phyloP scores from a whole-genome alignment of 78 protist genomes.

The Dictyostelium intermedium region DNA sequence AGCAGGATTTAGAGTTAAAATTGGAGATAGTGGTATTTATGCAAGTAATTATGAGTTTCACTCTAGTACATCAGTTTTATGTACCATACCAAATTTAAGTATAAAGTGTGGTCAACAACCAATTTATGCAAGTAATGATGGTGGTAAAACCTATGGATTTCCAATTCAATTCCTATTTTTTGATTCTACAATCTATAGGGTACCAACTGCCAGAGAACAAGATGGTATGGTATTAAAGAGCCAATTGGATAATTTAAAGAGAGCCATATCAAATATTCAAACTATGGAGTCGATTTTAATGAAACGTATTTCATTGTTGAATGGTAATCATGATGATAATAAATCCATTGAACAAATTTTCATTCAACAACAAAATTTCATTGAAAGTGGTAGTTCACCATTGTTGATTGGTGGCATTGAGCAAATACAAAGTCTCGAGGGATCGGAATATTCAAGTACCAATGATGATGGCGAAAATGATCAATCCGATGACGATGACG shows the following conservation, averaged over 20 bases:
- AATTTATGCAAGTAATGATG: conserved; percentile 63
- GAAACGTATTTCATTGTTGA: neutral
- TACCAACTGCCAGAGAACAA: conserved; percentile 22
- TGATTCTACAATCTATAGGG: conserved; percentile 12
- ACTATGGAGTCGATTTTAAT: conserved; percentile 22
- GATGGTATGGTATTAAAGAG: conserved; percentile 28
- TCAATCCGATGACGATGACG: neutral
- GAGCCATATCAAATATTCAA: conserved; percentile 69
- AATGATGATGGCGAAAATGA: neutral
- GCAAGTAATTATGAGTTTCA: conserved; percentile 71
- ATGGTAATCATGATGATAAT: neutral
- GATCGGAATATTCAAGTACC: neutral
- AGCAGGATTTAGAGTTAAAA: conserved; percentile 10
- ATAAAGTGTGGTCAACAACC: conserved; percentile 11
- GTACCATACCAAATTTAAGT: conserved; percentile 30
- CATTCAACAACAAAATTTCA: neutral
- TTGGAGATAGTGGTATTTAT: conserved; percentile 22
- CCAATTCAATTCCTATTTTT: conserved; percentile 48
- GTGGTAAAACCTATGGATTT: conserved; percentile 40
- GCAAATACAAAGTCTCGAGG: neutral
- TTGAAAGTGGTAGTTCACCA: conserved; percentile 1
- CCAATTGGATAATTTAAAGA: conserved; percentile 51
- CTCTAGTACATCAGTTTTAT: conserved; percentile 23
- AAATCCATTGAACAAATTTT: neutral
- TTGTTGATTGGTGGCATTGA: neutral